Conservation (phyloP, 2,329 filamentous ascomycete genomes). For the Botrytis hyacinthi region DNA sequence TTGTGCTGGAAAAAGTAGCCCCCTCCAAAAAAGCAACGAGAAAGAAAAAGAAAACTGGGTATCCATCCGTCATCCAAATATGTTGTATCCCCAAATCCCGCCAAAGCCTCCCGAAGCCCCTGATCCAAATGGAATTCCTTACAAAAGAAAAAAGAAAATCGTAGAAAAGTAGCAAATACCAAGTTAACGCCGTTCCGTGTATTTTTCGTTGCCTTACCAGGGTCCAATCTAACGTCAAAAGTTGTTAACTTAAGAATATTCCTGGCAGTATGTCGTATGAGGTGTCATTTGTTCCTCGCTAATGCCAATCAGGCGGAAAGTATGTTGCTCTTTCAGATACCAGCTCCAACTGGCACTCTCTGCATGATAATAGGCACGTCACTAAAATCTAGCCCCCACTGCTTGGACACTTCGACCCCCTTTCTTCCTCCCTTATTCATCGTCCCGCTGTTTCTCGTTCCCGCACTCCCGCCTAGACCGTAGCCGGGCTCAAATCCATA, state of each 20-base stretch:
- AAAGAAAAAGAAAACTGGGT: not conserved
- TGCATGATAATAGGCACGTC: conserved; percentile 33
- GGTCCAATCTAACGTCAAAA: not conserved
- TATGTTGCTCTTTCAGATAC: not conserved
- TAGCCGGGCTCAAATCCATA: conserved; percentile 29
- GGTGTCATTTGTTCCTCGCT: not conserved
- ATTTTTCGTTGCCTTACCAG: conserved; percentile 13
- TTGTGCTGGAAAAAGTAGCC: not conserved
- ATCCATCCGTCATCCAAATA: conserved; percentile 16
- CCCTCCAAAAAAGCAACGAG: not conserved
- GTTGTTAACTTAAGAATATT: not conserved
- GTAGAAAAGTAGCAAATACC: not conserved
- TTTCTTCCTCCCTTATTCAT: conserved; percentile 23
- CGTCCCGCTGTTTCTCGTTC: conserved; percentile 22
- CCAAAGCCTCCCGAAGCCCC: not conserved
- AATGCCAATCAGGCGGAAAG: not conserved
- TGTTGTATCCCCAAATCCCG: not conserved
- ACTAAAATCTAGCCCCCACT: conserved; percentile 31
- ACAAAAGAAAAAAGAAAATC: not conserved
- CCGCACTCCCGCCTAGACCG: conserved; percentile 27
- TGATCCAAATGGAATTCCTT: not conserved
- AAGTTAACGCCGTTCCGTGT: conserved; percentile 1
- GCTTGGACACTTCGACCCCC: conserved; percentile 19
- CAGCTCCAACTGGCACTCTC: conserved; percentile 18
- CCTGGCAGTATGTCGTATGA: not conserved